Conservation (phyloP, 345 rosid species). For the Lumnitzera littorea region DNA sequence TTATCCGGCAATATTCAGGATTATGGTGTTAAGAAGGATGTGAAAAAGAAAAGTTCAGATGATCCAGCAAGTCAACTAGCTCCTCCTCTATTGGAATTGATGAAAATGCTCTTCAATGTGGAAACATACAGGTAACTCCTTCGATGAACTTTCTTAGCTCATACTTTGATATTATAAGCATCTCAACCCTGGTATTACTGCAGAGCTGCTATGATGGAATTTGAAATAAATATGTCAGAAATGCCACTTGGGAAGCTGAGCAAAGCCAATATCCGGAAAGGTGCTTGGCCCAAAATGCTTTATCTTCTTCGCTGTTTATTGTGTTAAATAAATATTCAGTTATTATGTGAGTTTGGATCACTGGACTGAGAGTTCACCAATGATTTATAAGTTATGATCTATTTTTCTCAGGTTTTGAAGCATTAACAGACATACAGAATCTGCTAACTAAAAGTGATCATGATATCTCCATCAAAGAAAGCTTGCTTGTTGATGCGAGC, state of each 20-base stretch:
- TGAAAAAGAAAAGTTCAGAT: slow-evolving; percentile 30
- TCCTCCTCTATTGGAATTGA: slow-evolving; percentile 57
- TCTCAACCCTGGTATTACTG: slow-evolving; percentile 2
- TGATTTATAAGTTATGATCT: not conserved
- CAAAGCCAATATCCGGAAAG: slow-evolving; percentile 78
- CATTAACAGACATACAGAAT: slow-evolving; percentile 80
- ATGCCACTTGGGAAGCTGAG: slow-evolving; percentile 99
- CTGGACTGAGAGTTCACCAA: not conserved
- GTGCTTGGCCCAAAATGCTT: slow-evolving; percentile 22
- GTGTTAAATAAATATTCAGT: slow-evolving; percentile 3
- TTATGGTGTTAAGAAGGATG: slow-evolving; percentile 75
- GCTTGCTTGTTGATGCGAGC: slow-evolving; percentile 84
- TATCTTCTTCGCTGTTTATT: not conserved
- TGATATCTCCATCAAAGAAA: slow-evolving; percentile 58
- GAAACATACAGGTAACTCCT: slow-evolving; percentile 68
- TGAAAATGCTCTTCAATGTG: slow-evolving; percentile 89
- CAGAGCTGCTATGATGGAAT: slow-evolving; percentile 99
- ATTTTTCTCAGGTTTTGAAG: slow-evolving; percentile 67
- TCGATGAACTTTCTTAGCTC: slow-evolving; percentile 5
- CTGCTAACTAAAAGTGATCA: slow-evolving; percentile 35
- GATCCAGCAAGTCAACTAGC: slow-evolving; percentile 56
- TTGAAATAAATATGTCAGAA: slow-evolving; percentile 92
- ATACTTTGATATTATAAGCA: not conserved
- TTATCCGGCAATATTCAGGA: slow-evolving; percentile 42
- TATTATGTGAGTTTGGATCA: slow-evolving; percentile 8